Evolutionary conservation across 441 rosid genomes (phyloP).

Genomic region (Gossypium armourianum): DNA sequence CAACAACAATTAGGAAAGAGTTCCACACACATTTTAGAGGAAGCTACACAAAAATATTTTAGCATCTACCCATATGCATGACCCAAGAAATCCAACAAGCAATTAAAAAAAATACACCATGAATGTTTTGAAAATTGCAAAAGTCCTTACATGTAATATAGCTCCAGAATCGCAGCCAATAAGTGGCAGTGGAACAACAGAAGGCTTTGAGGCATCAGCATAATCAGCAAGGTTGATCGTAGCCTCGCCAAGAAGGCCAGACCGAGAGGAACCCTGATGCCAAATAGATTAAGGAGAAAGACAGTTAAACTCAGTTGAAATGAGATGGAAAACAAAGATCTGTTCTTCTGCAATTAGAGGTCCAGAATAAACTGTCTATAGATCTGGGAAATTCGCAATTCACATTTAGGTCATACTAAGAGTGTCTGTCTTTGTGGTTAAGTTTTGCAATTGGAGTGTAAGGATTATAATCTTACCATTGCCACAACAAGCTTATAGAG

Average conservation of each 20-base stretch:
- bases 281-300: slow-evolving; percentile 22
- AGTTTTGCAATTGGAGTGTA: not conserved
- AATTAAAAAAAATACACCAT: slow-evolving; percentile 11
- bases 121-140: slow-evolving; percentile 17
- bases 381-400: slow-evolving; percentile 10
- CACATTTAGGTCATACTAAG: slow-evolving; percentile 6
- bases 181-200: slow-evolving; percentile 55
- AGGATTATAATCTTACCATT: slow-evolving; percentile 43
- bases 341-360: not conserved
- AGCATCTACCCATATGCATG: not conserved
- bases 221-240: slow-evolving; percentile 84
- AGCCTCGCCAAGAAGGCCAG: slow-evolving; percentile 87
- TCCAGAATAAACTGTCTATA: slow-evolving; percentile 5
- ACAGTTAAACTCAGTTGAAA: slow-evolving; percentile 17
- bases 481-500: slow-evolving; percentile 71
- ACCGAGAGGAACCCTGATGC: slow-evolving; percentile 76
- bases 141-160: slow-evolving; percentile 73
- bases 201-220: slow-evolving; percentile 82
- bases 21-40: not conserved
- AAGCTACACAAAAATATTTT: not conserved
- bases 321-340: not conserved
- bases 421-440: not conserved
- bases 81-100: slow-evolving; percentile 5
- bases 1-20: slow-evolving; percentile 4
- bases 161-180: slow-evolving; percentile 82